These are phyloP conservation scores for Gymnopilus junonius DNA, from an alignment of 768 basidiomycete genomes.

Conservation along the genomic window DNA sequence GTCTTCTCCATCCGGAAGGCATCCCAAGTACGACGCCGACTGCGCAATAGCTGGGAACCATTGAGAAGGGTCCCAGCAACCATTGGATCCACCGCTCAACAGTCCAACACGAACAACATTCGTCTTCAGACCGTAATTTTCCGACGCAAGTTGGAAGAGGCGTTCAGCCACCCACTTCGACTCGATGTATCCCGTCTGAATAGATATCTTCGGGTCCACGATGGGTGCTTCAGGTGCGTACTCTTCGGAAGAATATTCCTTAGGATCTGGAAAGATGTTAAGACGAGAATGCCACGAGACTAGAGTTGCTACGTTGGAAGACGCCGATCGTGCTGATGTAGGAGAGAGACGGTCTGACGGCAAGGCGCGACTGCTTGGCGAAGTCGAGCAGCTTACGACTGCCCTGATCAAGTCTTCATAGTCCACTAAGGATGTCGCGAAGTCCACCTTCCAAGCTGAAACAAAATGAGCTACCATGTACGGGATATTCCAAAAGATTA, in stretches of 20 bases:
- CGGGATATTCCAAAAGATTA: background rate
- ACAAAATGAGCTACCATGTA: background rate
- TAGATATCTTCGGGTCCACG: constrained; percentile 25
- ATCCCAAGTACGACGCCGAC: constrained; percentile 28
- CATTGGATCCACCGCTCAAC: constrained; percentile 37
- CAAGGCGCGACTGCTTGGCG: constrained; percentile 25
- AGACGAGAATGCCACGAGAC: background rate
- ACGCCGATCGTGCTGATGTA: constrained; percentile 40
- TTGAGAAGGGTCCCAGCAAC: constrained; percentile 42
- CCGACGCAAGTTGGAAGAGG: constrained; percentile 33
- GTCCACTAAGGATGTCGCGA: constrained; percentile 20
- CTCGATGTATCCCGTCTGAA: constrained; percentile 41
- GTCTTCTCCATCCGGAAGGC: constrained; percentile 32
- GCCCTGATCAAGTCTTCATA: constrained; percentile 28
- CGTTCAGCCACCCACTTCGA: constrained; percentile 48
- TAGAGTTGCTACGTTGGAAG: constrained; percentile 21
- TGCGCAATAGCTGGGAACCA: constrained; percentile 44
- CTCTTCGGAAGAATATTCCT: constrained; percentile 3
- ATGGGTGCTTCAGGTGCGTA: constrained; percentile 23
- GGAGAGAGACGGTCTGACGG: constrained; percentile 24
- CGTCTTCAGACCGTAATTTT: constrained; percentile 28
- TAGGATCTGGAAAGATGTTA: constrained; percentile 5
- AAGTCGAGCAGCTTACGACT: constrained; percentile 38
- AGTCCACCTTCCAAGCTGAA: constrained; percentile 44
- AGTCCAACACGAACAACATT: constrained; percentile 43